These are phyloP conservation scores for Citrus unshiu DNA, from an alignment of 345 rosid species.

Conservation along the genomic window DNA sequence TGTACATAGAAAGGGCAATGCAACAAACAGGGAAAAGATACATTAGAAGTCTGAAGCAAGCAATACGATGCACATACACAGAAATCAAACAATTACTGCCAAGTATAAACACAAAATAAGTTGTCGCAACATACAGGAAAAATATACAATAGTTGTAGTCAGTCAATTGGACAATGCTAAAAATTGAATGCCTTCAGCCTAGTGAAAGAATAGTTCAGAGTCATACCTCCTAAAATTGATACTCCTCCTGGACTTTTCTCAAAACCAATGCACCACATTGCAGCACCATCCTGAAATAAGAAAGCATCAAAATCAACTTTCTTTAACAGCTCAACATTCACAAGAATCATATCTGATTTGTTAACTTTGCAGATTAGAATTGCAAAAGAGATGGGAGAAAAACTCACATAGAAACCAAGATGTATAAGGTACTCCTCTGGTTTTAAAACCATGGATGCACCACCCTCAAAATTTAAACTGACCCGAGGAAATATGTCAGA, in stretches of 20 bases:
- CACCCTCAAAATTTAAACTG: slow-evolving; percentile 80
- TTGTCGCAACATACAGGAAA: not conserved
- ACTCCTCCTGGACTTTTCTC: slow-evolving; percentile 52
- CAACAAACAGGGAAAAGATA: not conserved
- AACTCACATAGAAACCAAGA: slow-evolving; percentile 64
- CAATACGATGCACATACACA: not conserved
- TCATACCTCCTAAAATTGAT: slow-evolving; percentile 87
- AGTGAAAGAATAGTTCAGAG: slow-evolving; percentile 2
- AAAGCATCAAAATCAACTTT: slow-evolving; percentile 4
- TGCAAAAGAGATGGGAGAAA: slow-evolving; percentile 6
- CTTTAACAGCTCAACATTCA: not conserved
- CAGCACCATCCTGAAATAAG: slow-evolving; percentile 62
- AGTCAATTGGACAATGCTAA: not conserved
- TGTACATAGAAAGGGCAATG: not conserved
- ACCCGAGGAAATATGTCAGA: slow-evolving; percentile 69
- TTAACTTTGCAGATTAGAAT: slow-evolving; percentile 6
- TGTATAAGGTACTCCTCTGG: slow-evolving; percentile 88
- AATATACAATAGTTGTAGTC: not conserved
- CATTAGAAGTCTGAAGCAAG: not conserved
- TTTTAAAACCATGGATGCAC: slow-evolving; percentile 74
- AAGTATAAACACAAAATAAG: not conserved
- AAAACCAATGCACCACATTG: slow-evolving; percentile 93
- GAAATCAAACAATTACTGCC: not conserved
- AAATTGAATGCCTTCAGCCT: not conserved
- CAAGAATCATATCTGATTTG: slow-evolving; percentile 1